Conservation (phyloP, 306 rosid species). For the Citrullus amarus region DNA sequence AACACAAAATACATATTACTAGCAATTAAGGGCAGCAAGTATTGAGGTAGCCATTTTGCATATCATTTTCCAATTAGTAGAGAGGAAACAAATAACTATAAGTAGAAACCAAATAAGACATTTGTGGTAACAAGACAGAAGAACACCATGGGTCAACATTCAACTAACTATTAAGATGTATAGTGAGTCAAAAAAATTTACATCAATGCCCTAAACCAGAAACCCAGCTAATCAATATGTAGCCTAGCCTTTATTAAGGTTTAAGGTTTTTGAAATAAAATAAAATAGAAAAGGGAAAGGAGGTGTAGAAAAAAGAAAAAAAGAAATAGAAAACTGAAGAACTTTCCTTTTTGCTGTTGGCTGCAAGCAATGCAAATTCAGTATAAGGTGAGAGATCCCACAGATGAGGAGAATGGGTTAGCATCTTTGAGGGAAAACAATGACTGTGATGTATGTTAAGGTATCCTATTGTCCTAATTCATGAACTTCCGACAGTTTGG, state of each 20-base stretch:
- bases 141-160: neutral
- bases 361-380: slow-evolving; percentile 34
- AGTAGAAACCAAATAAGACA: neutral
- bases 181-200: neutral
- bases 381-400: slow-evolving; percentile 50
- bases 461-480: slow-evolving; percentile 48
- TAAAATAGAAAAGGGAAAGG: neutral
- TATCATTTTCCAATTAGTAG: neutral
- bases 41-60: neutral
- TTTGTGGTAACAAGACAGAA: neutral
- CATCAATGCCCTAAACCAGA: slow-evolving; percentile 23
- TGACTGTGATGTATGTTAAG: slow-evolving; percentile 30
- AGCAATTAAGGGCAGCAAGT: no score
- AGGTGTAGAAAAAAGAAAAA: slow-evolving; percentile 8
- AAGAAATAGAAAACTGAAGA: neutral
- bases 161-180: neutral
- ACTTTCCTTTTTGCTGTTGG: slow-evolving; percentile 6
- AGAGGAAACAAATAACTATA: neutral
- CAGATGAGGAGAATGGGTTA: slow-evolving; percentile 43
- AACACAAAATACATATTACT: no score
- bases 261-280: neutral
- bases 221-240: slow-evolving; percentile 26
- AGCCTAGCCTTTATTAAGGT: slow-evolving; percentile 35
- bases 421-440: slow-evolving; percentile 79
- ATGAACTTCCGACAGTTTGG: slow-evolving; percentile 88